A percentile compares a stretch with the other conserved stretches of the same genome.
Conservation (phyloP, 495 filamentous ascomycete species). For the Cercophora samala region DNA sequence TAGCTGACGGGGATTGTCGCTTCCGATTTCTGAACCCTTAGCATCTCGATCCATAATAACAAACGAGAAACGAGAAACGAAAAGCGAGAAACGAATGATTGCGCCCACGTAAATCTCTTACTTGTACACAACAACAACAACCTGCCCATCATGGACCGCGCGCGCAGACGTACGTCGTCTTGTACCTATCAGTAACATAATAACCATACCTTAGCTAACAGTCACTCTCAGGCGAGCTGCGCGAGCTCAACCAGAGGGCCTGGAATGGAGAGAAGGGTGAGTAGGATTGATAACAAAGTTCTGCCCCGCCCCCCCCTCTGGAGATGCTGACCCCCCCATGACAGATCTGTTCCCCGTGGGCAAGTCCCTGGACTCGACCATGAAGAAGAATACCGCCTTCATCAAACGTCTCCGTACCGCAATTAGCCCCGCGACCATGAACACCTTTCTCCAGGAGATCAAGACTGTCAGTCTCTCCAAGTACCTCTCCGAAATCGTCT, state of each 20-base stretch:
- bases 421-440: slow-evolving; percentile 69
- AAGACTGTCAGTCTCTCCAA: slow-evolving; percentile 91
- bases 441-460: slow-evolving; percentile 87
- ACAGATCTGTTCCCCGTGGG: slow-evolving; percentile 76
- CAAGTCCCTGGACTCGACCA: slow-evolving; percentile 84
- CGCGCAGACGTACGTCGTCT: slow-evolving; percentile 70
- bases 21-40: slow-evolving; percentile 50
- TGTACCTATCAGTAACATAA: too few relatives aligned
- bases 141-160: slow-evolving; percentile 68
- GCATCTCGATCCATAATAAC: slow-evolving; percentile 30
- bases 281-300: background rate
- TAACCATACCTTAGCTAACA: background rate
- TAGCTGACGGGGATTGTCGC: slow-evolving; percentile 43
- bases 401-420: slow-evolving; percentile 95
- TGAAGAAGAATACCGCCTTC: slow-evolving; percentile 99
- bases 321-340: background rate
- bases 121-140: slow-evolving; percentile 23
- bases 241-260: slow-evolving; percentile 76
- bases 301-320: background rate
- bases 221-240: slow-evolving; percentile 68
- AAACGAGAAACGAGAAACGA: too few relatives aligned
- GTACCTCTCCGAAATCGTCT: slow-evolving; percentile 96
- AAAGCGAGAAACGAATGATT: slow-evolving; percentile 41
- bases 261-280: slow-evolving; percentile 88
- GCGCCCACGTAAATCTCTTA: slow-evolving; percentile 18